These are phyloP conservation scores for Boechera retrofracta DNA, from an alignment of 345 rosid species.

Conservation along the genomic window DNA sequence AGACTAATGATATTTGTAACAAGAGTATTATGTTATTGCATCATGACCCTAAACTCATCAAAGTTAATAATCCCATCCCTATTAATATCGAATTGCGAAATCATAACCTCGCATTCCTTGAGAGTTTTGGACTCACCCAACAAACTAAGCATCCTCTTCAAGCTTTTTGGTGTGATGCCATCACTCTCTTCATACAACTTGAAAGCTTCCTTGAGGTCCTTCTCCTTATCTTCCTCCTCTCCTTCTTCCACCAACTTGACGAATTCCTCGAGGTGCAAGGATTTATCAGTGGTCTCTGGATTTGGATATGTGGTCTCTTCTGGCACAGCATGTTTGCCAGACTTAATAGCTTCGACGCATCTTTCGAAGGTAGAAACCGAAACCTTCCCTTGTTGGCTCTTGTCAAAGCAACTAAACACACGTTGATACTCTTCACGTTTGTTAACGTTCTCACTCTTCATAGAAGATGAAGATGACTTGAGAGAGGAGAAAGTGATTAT, in stretches of 20 bases:
- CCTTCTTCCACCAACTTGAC: constrained; percentile 54
- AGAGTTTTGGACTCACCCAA: constrained; percentile 56
- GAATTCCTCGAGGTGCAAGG: constrained; percentile 61
- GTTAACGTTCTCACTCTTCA: constrained; percentile 30
- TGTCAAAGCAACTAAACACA: constrained; percentile 58
- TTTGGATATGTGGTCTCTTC: constrained; percentile 33
- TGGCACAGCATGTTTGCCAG: constrained; percentile 42
- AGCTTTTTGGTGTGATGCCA: constrained; percentile 66
- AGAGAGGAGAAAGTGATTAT: constrained; percentile 9
- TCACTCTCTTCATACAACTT: constrained; percentile 57
- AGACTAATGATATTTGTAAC: constrained; percentile 6
- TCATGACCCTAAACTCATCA: constrained; percentile 73
- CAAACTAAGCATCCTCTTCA: constrained; percentile 60
- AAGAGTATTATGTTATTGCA: constrained; percentile 39
- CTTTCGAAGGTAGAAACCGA: constrained; percentile 54
- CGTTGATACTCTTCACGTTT: constrained; percentile 46
- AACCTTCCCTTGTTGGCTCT: constrained; percentile 54
- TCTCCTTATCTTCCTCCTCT: constrained; percentile 53
- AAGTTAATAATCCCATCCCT: constrained; percentile 67
- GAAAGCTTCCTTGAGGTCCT: constrained; percentile 62
- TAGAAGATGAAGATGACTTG: constrained; percentile 18
- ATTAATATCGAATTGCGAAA: constrained; percentile 58
- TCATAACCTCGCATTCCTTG: constrained; percentile 62
- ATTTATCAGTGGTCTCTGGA: constrained; percentile 54
- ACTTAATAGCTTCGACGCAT: constrained; percentile 50